Base-by-base conservation (phyloP, 305 asterid genomes). In the Fraxinus ornus region DNA sequence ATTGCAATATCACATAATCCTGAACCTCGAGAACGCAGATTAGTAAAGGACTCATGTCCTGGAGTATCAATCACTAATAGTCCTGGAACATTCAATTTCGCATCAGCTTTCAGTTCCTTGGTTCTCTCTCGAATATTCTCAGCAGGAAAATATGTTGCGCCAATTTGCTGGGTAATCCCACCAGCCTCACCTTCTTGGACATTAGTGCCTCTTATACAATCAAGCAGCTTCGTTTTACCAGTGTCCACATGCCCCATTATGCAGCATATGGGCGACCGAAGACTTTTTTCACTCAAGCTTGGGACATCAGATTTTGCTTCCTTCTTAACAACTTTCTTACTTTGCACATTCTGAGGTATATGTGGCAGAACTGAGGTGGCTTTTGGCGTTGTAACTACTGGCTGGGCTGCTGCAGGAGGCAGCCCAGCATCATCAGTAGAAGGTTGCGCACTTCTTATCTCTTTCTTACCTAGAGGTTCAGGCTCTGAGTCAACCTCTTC, bases 111-210 rank as follows among this genome's bases (percentile, higher is more conserved):
- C 80, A 97, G 95, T 83, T 97, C 99, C 88, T 80, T 95, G 36
- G 98, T 95, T 89, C 98, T 93, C 83, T 97, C 98, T 7, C 99
- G 97, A 79, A 97, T 95, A 88, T 97, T 97, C 87, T 89, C 97
- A 35, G 98, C 97, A 30, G 99, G 99, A 87, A 97, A 92, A 86
- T 97, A 95, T 37, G 99, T 97, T 3, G 99, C 98, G 79, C 99
- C 99, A 88, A 97, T 97, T 88, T 97, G 99, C 85, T 97, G 99
- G 24, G 99, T 95, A 86, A 97, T 97, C 80, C 99, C 99, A 86
- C 99, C 99, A 81, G 99, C 99, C 89, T 97, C 99, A 64, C 99
- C 99, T 91, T 95, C 99, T 91, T 97, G 99, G 88, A 97, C 99
- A 86, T 95, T 93, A 76, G 99, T 94, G 64, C 99, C 98, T 87